Evolutionary conservation across 768 basidiomycete species (phyloP), one percentile per base, ranked within the genome.

Genomic region (Pisolithus tinctorius): DNA sequence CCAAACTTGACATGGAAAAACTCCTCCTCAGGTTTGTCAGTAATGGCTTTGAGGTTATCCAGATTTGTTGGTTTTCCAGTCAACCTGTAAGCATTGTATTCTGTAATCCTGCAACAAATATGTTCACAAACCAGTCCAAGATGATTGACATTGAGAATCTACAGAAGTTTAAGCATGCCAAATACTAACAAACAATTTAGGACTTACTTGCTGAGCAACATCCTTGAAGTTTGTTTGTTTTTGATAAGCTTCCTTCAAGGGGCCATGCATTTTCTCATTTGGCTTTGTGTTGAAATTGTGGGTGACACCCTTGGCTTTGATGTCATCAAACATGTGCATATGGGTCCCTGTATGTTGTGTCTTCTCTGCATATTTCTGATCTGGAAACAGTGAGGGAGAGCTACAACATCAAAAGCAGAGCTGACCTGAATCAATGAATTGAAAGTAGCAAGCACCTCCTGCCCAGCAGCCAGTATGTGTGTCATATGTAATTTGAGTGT

Each of bases 401-500:
- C 5, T 10, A 23, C 7, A 31, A 45, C 27, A 5, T 64, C 64
- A 9, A 45, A 20, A 20, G 20, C 2, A 2, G 2, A 20, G 20
- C 53, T 4, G 55, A 11, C 69, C 47, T 1, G 55, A n/a, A 5
- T 50, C 16, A 45, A 72, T 71, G 44, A 70, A 17, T 40, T 40
- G 20, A 20, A 20, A 20, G 20, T 20, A 20, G 20, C 20, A 20
- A 20, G 20, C 20, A 20, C 20, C 20, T 48, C 42, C 34, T 45
- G 37, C 4, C 67, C 66, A 3, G 48, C 52, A 2, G 8, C 26
- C 42, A 71, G 48, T 1, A 65, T 71, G 0, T 54, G 49, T 2
- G 62, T 54, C 0, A 64, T 69, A 37, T 73, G 71, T 27, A 69
- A 56, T 25, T 68, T 61, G 0, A 73, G 52, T 0, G 59, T 55